Base-by-base conservation (phyloP, 148 eudicot genomes). In the Talinum fruticosum region DNA sequence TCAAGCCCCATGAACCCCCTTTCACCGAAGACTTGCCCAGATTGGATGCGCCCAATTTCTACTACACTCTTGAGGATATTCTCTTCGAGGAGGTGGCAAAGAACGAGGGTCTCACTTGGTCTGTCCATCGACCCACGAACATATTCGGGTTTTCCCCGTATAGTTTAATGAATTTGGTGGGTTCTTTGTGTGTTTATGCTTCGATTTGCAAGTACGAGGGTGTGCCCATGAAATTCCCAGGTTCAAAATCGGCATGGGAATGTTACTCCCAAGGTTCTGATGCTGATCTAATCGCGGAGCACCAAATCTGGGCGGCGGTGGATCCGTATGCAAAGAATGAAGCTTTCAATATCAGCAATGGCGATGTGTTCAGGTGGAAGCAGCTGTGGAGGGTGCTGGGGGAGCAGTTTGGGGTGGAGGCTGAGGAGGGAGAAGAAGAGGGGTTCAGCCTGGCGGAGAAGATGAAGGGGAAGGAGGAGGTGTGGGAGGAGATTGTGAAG, bases 341-440 rank as follows among this genome's bases (percentile, higher is more conserved):
- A 65, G 86, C 86, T 5, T 86, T 86, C 44, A 86, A 86, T 66
- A 79, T 84, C 51, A 86, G 84, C 76, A 86, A 86, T 28, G 88
- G 88, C 2, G 88, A 86, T 73, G 81, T 86, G 72, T 86, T 86
- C 51, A 86, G 67, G 85, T 86, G 86, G 88, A 86, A 86, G 81
- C 86, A 86, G 1, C 30, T 86, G 59, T 86, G 88, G 88, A 30
- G 29, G 69, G 81, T 84, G 45, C 41, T 86, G 29, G 86, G 82
- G 28, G 88, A 86, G 76, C 88, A 84, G 59, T 86, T 86, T 72
- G 86, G 78, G 49, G 84, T 75, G 28, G 86, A 84, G 78, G 72
- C 76, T 34, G 83, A 18, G 18, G 88, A 77, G n/a, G 88, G 79
- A 35, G 29, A 34, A 3, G 81, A 69, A 5, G 73, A 10, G 26